Evolutionary conservation across 768 basidiomycete genomes (phyloP).

Genomic region (Hericium coralloides): DNA sequence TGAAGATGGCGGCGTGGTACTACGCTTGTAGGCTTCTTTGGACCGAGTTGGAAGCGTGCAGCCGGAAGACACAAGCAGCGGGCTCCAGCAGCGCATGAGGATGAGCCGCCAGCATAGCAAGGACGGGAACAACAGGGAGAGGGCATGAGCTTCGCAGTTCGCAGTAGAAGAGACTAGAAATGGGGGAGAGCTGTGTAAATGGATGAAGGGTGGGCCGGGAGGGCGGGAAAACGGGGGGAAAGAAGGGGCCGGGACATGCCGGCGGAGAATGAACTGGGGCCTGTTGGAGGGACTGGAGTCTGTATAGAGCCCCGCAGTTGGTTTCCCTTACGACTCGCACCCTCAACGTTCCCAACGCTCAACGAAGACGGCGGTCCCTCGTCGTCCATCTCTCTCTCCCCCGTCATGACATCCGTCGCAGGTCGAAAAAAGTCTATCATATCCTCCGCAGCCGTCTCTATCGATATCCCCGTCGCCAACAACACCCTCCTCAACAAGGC

Average conservation of each 20-base stretch:
- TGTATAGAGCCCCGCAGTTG: constrained; percentile 6
- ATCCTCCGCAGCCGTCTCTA: constrained; percentile 52
- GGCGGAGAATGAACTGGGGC: constrained; percentile 1
- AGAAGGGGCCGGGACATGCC: neutral
- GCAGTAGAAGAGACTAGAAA: neutral
- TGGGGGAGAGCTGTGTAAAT: neutral
- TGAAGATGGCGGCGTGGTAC: too few relatives aligned
- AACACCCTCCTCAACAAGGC: constrained; percentile 89
- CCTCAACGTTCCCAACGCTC: constrained; percentile 1
- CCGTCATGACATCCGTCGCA: constrained; percentile 33
- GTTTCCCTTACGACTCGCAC: constrained; percentile 7
- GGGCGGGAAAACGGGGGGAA: too few relatives aligned
- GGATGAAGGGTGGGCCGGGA: neutral
- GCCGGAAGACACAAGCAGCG: too few relatives aligned
- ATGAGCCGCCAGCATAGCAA: too few relatives aligned
- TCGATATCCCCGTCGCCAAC: constrained; percentile 67
- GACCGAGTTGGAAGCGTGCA: too few relatives aligned
- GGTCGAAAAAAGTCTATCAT: constrained; percentile 70
- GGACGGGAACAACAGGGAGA: too few relatives aligned
- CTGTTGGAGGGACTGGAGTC: neutral
- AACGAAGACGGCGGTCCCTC: constrained; percentile 1
- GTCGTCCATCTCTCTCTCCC: constrained; percentile 3
- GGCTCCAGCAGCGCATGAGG: too few relatives aligned
- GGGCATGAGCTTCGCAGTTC: neutral
- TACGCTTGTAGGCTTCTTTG: too few relatives aligned